Evolutionary conservation across 164 flowering plant genomes (phyloP), one percentile per base, ranked within the genome.

Genomic region (Stephania yunnanensis): DNA sequence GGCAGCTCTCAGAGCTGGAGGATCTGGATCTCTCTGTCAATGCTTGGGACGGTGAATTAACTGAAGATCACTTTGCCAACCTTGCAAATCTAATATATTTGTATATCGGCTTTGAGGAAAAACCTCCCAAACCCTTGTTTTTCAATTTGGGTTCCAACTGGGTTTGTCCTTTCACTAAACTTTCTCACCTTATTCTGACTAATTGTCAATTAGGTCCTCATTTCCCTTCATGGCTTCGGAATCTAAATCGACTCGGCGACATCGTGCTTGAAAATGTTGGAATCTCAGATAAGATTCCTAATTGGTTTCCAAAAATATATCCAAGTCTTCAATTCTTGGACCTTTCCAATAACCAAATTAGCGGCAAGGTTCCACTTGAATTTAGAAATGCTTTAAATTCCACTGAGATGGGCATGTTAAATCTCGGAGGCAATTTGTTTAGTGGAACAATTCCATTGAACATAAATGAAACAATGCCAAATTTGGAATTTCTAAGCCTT

Each of bases 151-250:
- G 76, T 45, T 73, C 76, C 19, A 7, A 58, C 10, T 79, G 78
- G 79, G 55, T 73, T 31, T 73, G 79, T 69, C 81, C 81, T 76
- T 76, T 75, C 74, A 73, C 71, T 79, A 17, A 10, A 55, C 30
- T 30, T 17, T n/a, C 30, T 17, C 1, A 8, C 2, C 9, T 52
- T 30, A 45, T 52, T 72, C 50, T 71, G 74, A 44, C 6, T 2
- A 58, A 58, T 19, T 72, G 74, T 13, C 48, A 42, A 8, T 29
- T 72, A 44, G 67, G 74, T 11, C 73, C 73, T 25, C 52, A 15
- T 5, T 71, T 76, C 70, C 78, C 78, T 22, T 11, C 67, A 25
- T 76, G 78, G 78, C 68, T 76, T 63, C 29, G 31, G 25, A 76
- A 69, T 7, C 74, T 58, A 17, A 70, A 19, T 17, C 12, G 15